phyloP scores from a whole-genome alignment of 148 eudicot genomes.

The Chenopodium album region DNA sequence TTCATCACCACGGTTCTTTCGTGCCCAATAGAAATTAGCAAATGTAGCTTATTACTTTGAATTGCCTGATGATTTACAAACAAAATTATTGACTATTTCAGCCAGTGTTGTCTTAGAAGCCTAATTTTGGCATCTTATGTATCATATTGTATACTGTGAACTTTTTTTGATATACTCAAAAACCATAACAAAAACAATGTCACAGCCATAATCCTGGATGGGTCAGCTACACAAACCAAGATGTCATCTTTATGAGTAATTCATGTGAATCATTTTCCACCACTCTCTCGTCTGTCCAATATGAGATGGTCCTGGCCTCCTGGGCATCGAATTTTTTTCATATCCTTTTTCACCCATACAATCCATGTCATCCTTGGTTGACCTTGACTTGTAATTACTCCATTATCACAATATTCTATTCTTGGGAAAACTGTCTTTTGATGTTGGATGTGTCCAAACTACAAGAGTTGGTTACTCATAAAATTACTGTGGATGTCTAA shows the following conservation, averaged over 20 bases:
- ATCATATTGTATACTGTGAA: not conserved
- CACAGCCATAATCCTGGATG: not conserved
- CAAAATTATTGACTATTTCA: not conserved
- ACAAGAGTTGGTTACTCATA: too few relatives aligned
- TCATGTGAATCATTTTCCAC: not conserved
- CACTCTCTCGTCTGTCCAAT: not conserved
- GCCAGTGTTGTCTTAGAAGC: not conserved
- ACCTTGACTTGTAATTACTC: not conserved
- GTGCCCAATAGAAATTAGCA: not conserved
- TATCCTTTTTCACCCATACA: not conserved
- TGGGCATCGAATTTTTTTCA: not conserved
- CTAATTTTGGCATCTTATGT: not conserved
- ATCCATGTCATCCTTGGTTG: not conserved
- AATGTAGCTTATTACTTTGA: not conserved
- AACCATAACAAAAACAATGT: not conserved
- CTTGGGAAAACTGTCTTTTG: too few relatives aligned
- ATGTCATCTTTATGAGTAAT: not conserved
- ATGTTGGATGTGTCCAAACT: too few relatives aligned
- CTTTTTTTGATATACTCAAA: not conserved
- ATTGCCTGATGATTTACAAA: not conserved
- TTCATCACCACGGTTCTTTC: not conserved
- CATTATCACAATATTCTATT: not conserved
- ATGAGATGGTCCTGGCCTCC: not conserved
- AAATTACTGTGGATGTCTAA: not conserved
- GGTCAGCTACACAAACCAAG: not conserved